These are phyloP conservation scores for Kickxella alabastrina DNA, from an alignment of 192 early-diverging fungal genomes.

Conservation along the genomic window DNA sequence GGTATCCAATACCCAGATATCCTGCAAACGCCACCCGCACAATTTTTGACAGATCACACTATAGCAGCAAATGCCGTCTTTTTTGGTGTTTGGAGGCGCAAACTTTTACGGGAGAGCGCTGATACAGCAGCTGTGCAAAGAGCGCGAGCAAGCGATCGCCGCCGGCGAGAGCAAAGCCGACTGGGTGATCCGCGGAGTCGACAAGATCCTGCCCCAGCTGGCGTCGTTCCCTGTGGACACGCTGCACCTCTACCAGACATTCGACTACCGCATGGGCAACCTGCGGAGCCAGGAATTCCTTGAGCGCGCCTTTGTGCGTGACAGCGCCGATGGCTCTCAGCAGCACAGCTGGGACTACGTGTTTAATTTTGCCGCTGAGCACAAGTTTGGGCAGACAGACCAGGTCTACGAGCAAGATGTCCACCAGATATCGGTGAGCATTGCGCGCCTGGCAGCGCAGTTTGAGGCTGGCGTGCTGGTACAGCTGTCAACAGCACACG, in stretches of 20 bases:
- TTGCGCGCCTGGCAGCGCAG: slow-evolving; percentile 80
- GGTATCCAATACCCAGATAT: too few relatives aligned
- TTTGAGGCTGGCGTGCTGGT: slow-evolving; percentile 70
- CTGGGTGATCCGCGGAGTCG: slow-evolving; percentile 43
- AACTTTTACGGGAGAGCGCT: slow-evolving; percentile 50
- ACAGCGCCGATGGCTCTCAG: slow-evolving; percentile 35
- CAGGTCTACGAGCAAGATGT: slow-evolving; percentile 58
- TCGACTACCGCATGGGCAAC: slow-evolving; percentile 50
- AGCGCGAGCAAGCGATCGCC: slow-evolving; percentile 10
- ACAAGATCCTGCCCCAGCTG: slow-evolving; percentile 38
- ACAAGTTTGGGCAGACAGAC: slow-evolving; percentile 83
- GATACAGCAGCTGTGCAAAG: slow-evolving; percentile 25
- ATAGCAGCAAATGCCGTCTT: slow-evolving; percentile 46
- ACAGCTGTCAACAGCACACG: slow-evolving; percentile 84
- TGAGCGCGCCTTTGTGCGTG: slow-evolving; percentile 66
- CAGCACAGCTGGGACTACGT: slow-evolving; percentile 82
- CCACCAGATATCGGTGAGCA: slow-evolving; percentile 61
- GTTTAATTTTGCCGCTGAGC: slow-evolving; percentile 92
- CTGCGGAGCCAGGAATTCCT: slow-evolving; percentile 38
- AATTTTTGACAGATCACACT: too few relatives aligned
- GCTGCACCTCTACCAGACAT: slow-evolving; percentile 17
- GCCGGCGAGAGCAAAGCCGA: background rate
- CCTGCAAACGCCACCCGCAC: too few relatives aligned
- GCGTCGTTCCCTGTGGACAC: slow-evolving; percentile 23
- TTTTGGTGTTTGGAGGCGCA: slow-evolving; percentile 29